A percentile compares a stretch with the other conserved stretches of the same genome.
These are phyloP conservation scores for Eucalyptus polybractea DNA, from an alignment of 345 rosid species.

Conservation along the genomic window DNA sequence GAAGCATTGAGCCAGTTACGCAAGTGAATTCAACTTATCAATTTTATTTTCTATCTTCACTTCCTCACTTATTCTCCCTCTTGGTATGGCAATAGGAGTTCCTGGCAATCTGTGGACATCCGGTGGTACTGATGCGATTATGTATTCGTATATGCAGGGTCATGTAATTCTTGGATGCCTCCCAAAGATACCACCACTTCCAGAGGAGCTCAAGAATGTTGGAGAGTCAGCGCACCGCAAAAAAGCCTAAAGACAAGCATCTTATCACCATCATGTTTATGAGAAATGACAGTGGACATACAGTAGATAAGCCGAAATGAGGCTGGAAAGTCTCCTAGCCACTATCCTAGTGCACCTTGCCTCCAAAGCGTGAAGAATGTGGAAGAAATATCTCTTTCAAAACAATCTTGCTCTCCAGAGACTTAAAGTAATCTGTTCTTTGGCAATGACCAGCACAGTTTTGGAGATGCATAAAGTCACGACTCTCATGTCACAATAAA, in stretches of 20 bases:
- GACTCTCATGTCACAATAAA: not conserved
- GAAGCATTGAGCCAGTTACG: not conserved
- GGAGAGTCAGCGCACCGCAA: not conserved
- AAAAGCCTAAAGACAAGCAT: not conserved
- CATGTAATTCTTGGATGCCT: not conserved
- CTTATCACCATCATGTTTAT: not conserved
- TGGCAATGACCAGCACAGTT: not conserved
- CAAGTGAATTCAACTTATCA: not conserved
- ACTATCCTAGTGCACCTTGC: not conserved
- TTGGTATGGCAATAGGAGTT: not conserved
- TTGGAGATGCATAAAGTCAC: not conserved
- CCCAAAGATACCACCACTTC: not conserved
- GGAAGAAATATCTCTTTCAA: not conserved
- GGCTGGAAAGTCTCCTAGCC: not conserved
- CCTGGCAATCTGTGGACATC: not conserved
- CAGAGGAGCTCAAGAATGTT: not conserved
- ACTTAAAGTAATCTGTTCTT: not conserved
- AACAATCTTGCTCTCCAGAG: not conserved
- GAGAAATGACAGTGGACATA: not conserved
- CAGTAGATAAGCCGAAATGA: not conserved
- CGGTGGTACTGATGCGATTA: not conserved
- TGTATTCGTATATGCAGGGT: not conserved
- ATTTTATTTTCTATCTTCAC: not conserved
- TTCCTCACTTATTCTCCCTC: not conserved
- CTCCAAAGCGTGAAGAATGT: not conserved